Evolutionary conservation across 2,329 filamentous ascomycete genomes (phyloP).

Genomic region (Xylaria hypoxylon): DNA sequence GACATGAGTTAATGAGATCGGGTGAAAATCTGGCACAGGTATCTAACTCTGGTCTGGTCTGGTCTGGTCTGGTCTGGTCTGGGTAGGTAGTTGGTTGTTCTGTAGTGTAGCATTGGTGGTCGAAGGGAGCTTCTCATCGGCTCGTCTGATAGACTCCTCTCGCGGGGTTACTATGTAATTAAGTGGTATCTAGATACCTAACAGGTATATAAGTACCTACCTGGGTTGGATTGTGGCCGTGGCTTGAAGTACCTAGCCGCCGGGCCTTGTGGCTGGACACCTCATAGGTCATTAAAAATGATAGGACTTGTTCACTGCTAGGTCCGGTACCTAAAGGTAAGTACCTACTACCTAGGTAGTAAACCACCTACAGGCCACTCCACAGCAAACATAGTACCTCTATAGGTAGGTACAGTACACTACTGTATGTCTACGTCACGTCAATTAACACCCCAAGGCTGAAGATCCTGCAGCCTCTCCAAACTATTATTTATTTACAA

Average conservation of each 20-base stretch:
- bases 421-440: slow-evolving; percentile 24
- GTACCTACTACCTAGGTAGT: too few species aligned
- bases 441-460: slow-evolving; percentile 32
- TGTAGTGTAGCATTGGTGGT: background rate
- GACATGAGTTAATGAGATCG: slow-evolving; percentile 54
- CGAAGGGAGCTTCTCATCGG: background rate
- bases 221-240: too few species aligned
- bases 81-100: background rate
- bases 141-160: background rate
- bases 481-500: slow-evolving; percentile 17
- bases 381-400: too few species aligned
- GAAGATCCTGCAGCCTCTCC: slow-evolving; percentile 35
- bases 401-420: background rate
- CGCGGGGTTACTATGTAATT: slow-evolving; percentile 17
- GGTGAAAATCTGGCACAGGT: background rate
- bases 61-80: too few species aligned
- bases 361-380: background rate
- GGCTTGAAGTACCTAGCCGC: background rate
- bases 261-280: slow-evolving; percentile 13
- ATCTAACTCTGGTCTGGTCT: too few species aligned
- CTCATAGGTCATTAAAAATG: background rate
- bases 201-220: too few species aligned
- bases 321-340: background rate
- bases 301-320: background rate
- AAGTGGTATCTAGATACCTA: background rate